Evolutionary conservation across 2,329 filamentous ascomycete genomes (phyloP).

Genomic region (Ophiostoma quercus): DNA sequence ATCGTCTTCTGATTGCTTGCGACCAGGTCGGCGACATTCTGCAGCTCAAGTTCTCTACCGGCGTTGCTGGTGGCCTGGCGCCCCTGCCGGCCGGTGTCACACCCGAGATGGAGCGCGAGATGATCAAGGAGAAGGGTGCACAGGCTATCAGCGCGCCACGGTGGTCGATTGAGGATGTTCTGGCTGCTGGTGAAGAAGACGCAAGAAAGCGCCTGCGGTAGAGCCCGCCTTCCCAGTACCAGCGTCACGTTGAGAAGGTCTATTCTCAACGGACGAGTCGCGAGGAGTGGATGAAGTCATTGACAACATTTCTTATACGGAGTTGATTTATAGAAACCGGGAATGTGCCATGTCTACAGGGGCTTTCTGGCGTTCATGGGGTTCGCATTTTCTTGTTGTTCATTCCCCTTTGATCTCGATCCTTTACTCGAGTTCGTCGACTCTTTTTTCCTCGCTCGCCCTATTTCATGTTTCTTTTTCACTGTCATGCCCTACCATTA

Average conservation of each 20-base stretch:
- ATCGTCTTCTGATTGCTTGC: constrained; percentile 80
- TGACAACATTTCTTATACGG: constrained; percentile 23
- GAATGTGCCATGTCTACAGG: constrained; percentile 7
- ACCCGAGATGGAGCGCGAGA: constrained; percentile 66
- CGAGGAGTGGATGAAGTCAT: constrained; percentile 21
- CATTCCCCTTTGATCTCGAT: constrained; percentile 3
- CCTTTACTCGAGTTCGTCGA: background rate
- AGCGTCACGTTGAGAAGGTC: constrained; percentile 19
- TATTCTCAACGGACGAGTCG: constrained; percentile 17
- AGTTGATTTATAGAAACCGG: constrained; percentile 19
- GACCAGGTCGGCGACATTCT: constrained; percentile 88
- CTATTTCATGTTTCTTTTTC: constrained; percentile 8
- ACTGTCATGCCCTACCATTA: constrained; percentile 17
- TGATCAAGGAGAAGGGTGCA: constrained; percentile 56
- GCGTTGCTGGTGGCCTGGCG: constrained; percentile 80
- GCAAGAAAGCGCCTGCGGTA: constrained; percentile 32
- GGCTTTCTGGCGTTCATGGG: constrained; percentile 22
- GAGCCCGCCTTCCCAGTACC: constrained; percentile 25
- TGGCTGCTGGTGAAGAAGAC: constrained; percentile 47
- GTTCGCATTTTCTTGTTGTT: constrained; percentile 15
- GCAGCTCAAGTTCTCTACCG: constrained; percentile 95
- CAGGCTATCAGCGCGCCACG: constrained; percentile 70
- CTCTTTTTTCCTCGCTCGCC: background rate
- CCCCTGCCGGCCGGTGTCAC: constrained; percentile 67
- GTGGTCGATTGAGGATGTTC: constrained; percentile 79